Evolutionary conservation across 257 asterid species (phyloP).

Genomic region (Penstemon eatonii): DNA sequence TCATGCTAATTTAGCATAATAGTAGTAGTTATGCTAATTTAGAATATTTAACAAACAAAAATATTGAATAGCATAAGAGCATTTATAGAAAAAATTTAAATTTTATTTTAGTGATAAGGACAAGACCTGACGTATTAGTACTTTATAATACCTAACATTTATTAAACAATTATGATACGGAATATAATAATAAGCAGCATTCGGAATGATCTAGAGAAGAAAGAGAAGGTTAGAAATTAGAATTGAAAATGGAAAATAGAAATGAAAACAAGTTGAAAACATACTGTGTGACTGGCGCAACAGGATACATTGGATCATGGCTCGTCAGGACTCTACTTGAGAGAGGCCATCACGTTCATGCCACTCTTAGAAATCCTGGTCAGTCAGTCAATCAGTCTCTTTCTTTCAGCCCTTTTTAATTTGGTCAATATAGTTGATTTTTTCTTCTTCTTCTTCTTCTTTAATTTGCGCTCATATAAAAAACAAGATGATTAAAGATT

Average conservation of each 20-base stretch:
- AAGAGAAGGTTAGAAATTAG: not conserved
- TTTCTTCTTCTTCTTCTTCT: not conserved
- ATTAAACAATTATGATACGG: too few species aligned
- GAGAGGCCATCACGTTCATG: constrained; percentile 64
- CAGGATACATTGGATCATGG: constrained; percentile 94
- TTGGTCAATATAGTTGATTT: not conserved
- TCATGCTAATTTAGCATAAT: too few species aligned
- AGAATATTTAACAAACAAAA: too few species aligned
- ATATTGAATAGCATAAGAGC: too few species aligned
- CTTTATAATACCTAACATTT: too few species aligned
- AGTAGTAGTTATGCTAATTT: too few species aligned
- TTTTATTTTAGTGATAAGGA: too few species aligned
- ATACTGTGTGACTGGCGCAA: constrained; percentile 86
- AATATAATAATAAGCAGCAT: too few species aligned
- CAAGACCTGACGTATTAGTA: too few species aligned
- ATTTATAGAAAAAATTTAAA: too few species aligned
- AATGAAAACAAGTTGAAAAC: constrained; percentile 33
- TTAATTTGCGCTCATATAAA: too few species aligned
- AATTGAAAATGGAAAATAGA: constrained; percentile 19
- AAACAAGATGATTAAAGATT: too few species aligned
- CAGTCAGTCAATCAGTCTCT: not conserved
- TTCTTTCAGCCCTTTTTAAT: not conserved
- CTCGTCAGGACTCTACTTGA: constrained; percentile 70
- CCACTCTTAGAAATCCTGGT: constrained; percentile 78
- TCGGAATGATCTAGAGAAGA: not conserved